A percentile compares a stretch with the other conserved stretches of the same genome.
These are phyloP conservation scores for Trichocladium antarcticum DNA, from an alignment of 495 filamentous ascomycete genomes.

Conservation along the genomic window DNA sequence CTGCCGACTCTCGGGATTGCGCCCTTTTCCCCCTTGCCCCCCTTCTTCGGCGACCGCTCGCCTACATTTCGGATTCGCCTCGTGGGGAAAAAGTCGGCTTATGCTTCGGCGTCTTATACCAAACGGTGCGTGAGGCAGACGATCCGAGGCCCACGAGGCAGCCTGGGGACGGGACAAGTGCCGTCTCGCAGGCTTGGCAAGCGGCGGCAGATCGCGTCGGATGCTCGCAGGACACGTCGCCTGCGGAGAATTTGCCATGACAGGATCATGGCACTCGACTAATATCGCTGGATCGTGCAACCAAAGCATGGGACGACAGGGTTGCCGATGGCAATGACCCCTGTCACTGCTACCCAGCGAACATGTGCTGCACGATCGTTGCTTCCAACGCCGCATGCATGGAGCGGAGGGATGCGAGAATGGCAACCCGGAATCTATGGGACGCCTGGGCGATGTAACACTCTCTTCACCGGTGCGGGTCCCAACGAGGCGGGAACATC, in stretches of 20 bases:
- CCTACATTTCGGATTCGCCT: too few species aligned
- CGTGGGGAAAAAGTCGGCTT: too few species aligned
- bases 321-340: background rate
- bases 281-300: background rate
- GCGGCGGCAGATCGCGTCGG: background rate
- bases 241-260: background rate
- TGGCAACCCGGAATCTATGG: too few species aligned
- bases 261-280: background rate
- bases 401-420: background rate
- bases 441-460: slow-evolving; percentile 3
- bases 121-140: too few species aligned
- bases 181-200: background rate
- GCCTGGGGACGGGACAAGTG: too few species aligned
- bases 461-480: slow-evolving; percentile 10
- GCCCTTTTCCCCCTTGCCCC: background rate
- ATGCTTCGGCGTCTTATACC: too few species aligned
- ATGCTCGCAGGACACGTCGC: background rate
- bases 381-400: slow-evolving; percentile 1
- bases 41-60: too few species aligned
- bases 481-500: slow-evolving; percentile 2
- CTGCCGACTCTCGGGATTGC: background rate
- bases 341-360: background rate
- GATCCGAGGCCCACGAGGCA: too few species aligned
- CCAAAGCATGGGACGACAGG: background rate
- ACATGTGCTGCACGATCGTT: background rate